Conservation (phyloP, 805 yeast species). For the Komagataella mondaviorum region DNA sequence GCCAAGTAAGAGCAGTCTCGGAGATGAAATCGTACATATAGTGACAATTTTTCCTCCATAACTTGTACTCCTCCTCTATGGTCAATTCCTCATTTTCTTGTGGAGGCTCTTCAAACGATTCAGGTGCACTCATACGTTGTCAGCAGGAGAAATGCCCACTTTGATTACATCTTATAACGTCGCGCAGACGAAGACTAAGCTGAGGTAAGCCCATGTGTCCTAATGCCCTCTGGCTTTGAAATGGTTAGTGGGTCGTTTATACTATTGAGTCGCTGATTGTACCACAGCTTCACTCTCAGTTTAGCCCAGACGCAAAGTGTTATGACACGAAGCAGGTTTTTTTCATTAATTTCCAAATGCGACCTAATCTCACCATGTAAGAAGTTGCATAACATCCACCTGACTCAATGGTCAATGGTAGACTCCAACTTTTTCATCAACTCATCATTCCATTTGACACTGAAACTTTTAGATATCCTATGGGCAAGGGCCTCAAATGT, state of each 20-base stretch:
- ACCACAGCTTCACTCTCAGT: no score
- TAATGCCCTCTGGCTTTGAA: background rate
- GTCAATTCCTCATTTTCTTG: conserved; percentile 24
- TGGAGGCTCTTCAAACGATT: background rate
- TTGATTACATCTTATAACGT: no score
- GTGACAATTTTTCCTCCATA: conserved; percentile 74
- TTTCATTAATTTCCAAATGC: no score
- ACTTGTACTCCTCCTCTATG: conserved; percentile 53
- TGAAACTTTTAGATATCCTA: background rate
- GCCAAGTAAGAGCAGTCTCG: conserved; percentile 75
- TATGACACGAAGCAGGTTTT: no score
- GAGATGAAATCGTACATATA: conserved; percentile 75
- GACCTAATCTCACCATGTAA: no score
- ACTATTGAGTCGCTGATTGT: no score
- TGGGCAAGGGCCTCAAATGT: conserved; percentile 16
- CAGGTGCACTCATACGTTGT: background rate
- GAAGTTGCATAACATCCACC: no score
- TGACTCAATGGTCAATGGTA: background rate
- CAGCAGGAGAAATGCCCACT: no score
- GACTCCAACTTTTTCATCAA: background rate
- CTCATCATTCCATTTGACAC: background rate
- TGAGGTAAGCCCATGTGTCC: background rate
- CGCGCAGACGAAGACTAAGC: background rate
- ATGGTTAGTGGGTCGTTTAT: no score
- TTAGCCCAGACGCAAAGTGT: no score